Evolutionary conservation across 129 eudicot species (phyloP), one percentile per base, ranked within the genome.

Genomic region (Mikania micrantha): DNA sequence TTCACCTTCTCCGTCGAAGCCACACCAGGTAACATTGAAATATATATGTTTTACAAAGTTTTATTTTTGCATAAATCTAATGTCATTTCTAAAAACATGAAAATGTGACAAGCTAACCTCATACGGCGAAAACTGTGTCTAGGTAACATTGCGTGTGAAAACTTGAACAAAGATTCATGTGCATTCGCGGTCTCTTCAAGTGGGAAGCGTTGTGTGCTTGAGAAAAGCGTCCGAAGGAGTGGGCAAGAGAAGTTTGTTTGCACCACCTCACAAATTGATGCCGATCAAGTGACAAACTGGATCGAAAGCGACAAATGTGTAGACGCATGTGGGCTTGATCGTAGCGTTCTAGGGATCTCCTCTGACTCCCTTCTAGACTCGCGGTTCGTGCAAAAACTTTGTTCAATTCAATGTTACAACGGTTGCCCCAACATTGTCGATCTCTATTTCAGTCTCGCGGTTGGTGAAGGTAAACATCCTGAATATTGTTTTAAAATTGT

Each of bases 191-290:
- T 92, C 3, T 84, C 98, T 6, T 80, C 91, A 9, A 62, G 82
- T 4, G 98, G 98, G n/a, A 84, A 86, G 59, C 77, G 98, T 16
- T 92, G 98, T 67, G 95, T 92, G 70, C 83, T 92, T 8, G 98
- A 92, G 82, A 87, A 88, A 70, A 76, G 54, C 12, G 76, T 85
- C 24, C 58, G 83, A 15, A 60, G 95, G 54, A 81, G 83, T 48
- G 95, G 95, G 11, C 52, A 36, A 19, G 89, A 80, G 62, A 82
- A 41, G 15, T 92, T 84, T 49, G 71, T 66, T 39, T 92, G 98
- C 62, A 79, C 71, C 10, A 82, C 91, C 17, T 88, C 98, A 1
- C 91, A 85, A 9, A 84, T 92, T n/a, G 91, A 81, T 41, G 84
- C 91, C 0, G 84, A 78, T 11, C 79, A 66, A n/a, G 27, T 92